A percentile compares a stretch with the other conserved stretches of the same genome.
These are phyloP conservation scores for Hypoxylon sp. DNA, from an alignment of 2,329 filamentous ascomycete genomes.

Conservation along the genomic window DNA sequence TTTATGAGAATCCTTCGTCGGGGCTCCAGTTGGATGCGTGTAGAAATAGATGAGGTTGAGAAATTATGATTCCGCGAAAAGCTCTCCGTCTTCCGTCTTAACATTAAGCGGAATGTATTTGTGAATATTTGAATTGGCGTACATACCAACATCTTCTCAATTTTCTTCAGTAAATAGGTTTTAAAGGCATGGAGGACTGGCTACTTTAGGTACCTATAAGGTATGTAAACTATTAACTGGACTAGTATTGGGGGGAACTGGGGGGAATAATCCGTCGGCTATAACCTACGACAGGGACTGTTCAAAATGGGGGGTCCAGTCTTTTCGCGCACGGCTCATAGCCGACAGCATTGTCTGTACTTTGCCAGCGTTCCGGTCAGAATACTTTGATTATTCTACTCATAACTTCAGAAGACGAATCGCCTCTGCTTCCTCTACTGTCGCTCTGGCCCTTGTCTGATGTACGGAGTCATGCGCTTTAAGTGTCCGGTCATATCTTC, in stretches of 20 bases:
- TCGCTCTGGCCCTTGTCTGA: background rate
- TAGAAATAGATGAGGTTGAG: slow-evolving; percentile 4
- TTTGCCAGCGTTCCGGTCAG: slow-evolving; percentile 9
- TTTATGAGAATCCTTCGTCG: slow-evolving; percentile 3
- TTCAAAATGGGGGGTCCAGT: slow-evolving; percentile 22
- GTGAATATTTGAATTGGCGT: slow-evolving; percentile 16
- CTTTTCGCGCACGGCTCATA: slow-evolving; percentile 36
- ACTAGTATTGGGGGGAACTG: slow-evolving; percentile 3
- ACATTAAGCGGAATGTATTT: background rate
- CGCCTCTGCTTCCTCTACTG: background rate
- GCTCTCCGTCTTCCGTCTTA: background rate
- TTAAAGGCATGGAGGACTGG: background rate
- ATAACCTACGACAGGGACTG: slow-evolving; percentile 16
- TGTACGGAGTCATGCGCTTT: slow-evolving; percentile 3
- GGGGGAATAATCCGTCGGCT: slow-evolving; percentile 24
- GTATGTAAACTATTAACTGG: too few species aligned
- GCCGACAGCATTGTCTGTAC: slow-evolving; percentile 5
- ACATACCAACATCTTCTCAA: slow-evolving; percentile 10
- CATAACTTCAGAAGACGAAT: slow-evolving; percentile 1
- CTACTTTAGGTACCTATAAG: slow-evolving; percentile 22
- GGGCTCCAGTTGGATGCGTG: background rate
- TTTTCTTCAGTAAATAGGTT: background rate
- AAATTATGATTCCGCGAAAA: background rate
- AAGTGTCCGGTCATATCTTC: background rate
- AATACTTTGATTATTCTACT: background rate